Evolutionary conservation across 208 protist genomes (phyloP).

Genomic region (Crithidia brevicula): DNA sequence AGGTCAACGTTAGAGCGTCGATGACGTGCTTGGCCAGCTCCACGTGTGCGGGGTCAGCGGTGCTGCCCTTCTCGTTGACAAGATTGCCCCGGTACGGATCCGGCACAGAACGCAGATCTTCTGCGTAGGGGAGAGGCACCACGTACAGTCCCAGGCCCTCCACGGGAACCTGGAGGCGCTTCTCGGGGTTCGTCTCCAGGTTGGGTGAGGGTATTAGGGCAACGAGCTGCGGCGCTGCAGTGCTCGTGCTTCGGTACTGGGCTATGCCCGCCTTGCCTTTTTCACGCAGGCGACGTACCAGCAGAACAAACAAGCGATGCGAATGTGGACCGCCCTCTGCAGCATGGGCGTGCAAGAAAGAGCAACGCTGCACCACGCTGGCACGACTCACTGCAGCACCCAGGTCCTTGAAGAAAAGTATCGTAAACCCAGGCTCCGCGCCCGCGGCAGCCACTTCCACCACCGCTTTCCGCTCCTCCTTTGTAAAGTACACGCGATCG

Average conservation of each 20-base stretch:
- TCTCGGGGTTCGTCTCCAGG: slow-evolving; percentile 7
- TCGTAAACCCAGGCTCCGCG: slow-evolving; percentile 52
- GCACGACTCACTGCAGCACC: slow-evolving; percentile 53
- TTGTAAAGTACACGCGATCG: slow-evolving; percentile 41
- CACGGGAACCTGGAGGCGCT: slow-evolving; percentile 31
- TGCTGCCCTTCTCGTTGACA: not conserved
- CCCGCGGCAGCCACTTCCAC: slow-evolving; percentile 38
- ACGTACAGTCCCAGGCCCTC: slow-evolving; percentile 83
- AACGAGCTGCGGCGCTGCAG: slow-evolving; percentile 62
- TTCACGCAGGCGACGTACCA: slow-evolving; percentile 57
- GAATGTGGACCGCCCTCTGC: slow-evolving; percentile 41
- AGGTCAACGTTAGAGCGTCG: slow-evolving; percentile 53
- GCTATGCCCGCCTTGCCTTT: slow-evolving; percentile 74
- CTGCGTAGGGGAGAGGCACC: slow-evolving; percentile 83
- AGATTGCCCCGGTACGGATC: slow-evolving; percentile 20
- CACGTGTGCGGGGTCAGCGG: slow-evolving; percentile 25
- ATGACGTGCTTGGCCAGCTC: slow-evolving; percentile 62
- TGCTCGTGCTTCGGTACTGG: slow-evolving; percentile 42
- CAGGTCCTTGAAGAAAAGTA: slow-evolving; percentile 78
- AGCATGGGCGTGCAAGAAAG: slow-evolving; percentile 66
- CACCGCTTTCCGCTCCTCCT: slow-evolving; percentile 46
- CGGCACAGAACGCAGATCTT: slow-evolving; percentile 67
- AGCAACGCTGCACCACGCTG: slow-evolving; percentile 44
- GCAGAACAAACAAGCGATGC: slow-evolving; percentile 66
- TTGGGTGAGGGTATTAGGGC: slow-evolving; percentile 72